Base-by-base conservation (phyloP, 2,329 filamentous ascomycete species). In the Fusarium avenaceum region DNA sequence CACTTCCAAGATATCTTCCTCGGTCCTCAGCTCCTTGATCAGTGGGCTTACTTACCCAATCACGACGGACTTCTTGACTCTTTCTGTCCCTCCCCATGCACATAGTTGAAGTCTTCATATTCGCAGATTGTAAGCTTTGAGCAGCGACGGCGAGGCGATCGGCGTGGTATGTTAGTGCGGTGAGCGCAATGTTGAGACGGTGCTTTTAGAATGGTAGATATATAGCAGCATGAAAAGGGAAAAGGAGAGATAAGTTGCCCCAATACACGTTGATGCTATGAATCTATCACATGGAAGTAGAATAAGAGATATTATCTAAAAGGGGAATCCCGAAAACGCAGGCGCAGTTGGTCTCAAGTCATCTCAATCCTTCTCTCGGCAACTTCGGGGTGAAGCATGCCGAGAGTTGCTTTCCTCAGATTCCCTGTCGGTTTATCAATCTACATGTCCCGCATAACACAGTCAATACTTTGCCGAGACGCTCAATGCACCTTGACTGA, bases 281-380 rank as follows among this genome's bases (percentile, higher is more conserved):
- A 30, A 30, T 30, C 10, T 30, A 30, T 6, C 13, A 7, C 6
- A 7, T 6, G 14, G 30, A 33, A 33, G 30, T 15, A 33, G 30
- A 62, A 63, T 44, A 66, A 49, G 45, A 63, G 52, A 33, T 38
- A 15, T 52, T 15, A 32, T 32, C 42, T 19, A 54, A 57, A 55
- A 67, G 63, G 57, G 53, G 52, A 47, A 58, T 50, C 47, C 64
- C 64, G 47, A 65, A 22, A 35, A 42, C 24, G 22, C 17, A 33
- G 13, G 13, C 13, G 30, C 8, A 19, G 8, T 10, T 38, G 17
- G 17, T 38, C 9, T 17, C 17, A 19, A 38, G 7, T 19, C n/a
- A 38, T 19, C 17, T 38, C 35, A n/a, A 38, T 19, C 17, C 38
- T 32, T 40, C 17, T 22, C 30, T 38, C 40, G 38, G 44, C 17